phyloP scores from a whole-genome alignment of 2,329 filamentous ascomycete species.

The Microsporum canis region DNA sequence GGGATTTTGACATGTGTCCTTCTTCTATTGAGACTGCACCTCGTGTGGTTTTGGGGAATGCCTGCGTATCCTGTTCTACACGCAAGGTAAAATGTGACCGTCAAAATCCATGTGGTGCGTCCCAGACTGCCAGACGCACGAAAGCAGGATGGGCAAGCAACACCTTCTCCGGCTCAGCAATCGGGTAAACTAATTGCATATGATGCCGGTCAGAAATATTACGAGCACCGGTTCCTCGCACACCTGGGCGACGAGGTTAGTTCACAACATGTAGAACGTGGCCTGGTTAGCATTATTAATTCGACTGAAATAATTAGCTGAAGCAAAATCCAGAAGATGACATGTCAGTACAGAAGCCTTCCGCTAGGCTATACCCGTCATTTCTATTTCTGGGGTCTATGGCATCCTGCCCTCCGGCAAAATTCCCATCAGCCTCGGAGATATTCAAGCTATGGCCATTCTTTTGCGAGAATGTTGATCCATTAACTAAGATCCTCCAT shows the following conservation, averaged over 20 bases:
- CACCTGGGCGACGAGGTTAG: neutral
- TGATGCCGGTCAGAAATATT: neutral
- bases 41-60: neutral
- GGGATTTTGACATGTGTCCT: neutral
- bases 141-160: neutral
- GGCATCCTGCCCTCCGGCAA: neutral
- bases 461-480: slow-evolving; percentile 44
- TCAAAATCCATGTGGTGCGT: neutral
- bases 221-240: neutral
- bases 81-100: neutral
- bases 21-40: neutral
- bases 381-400: neutral
- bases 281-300: neutral
- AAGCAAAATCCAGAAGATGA: neutral
- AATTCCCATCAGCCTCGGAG: neutral
- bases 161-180: neutral
- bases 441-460: neutral
- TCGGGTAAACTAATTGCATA: neutral
- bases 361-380: neutral
- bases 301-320: neutral
- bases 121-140: neutral
- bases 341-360: neutral
- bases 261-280: neutral
- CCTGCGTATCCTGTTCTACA: neutral
- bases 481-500: slow-evolving; percentile 61